Evolutionary conservation across 208 protist genomes (phyloP), one percentile per base, ranked within the genome.

Genomic region (Wallacemonas sp.): DNA sequence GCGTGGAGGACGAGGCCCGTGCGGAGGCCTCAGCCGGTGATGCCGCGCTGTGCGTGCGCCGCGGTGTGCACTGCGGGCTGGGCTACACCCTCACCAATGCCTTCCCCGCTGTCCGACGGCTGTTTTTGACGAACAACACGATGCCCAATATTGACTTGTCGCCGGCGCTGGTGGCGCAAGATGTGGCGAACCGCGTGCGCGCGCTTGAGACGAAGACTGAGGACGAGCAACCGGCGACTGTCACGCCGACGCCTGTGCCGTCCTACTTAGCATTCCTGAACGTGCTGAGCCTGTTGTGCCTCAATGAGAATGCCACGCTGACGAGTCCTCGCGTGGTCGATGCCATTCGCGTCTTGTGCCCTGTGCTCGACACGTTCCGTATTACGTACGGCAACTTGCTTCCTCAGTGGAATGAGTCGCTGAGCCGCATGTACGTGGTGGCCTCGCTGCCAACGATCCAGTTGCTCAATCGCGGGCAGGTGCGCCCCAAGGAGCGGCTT

Each of bases 351-450:
- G 42, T 81, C 25, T 57, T 89, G 22, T 92, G 83, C 61, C 87
- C 87, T 20, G 22, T 39, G 23, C 69, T 96, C 29, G 36, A 62
- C 23, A 80, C 77, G 4, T 93, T 92, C 39, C 87, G 91, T 65
- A 87, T 94, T 55, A 89, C 87, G 38, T 94, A 96, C 65, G 66
- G 67, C 49, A 38, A 69, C 16, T 61, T 96, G 46, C 81, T 94
- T 54, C 87, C 87, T 0, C 49, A 72, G 22, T 94, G 86, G 85
- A 94, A 93, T 42, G 87, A 91, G 26, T 86, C 86, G n/a, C 74
- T 87, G 45, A 76, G 70, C 11, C 91, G 91, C 36, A 96, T 96
- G 91, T 91, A 84, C 65, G 84, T 92, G 1, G 84, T 96, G 22
- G 91, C 91, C 20, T 84, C 87, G 18, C 61, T 96, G 50, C 91